Percentiles rank a stretch among this genome's conserved stretches.
phyloP scores from a whole-genome alignment of 1,284 basidiomycete species.

The Sporisorium scitamineum region DNA sequence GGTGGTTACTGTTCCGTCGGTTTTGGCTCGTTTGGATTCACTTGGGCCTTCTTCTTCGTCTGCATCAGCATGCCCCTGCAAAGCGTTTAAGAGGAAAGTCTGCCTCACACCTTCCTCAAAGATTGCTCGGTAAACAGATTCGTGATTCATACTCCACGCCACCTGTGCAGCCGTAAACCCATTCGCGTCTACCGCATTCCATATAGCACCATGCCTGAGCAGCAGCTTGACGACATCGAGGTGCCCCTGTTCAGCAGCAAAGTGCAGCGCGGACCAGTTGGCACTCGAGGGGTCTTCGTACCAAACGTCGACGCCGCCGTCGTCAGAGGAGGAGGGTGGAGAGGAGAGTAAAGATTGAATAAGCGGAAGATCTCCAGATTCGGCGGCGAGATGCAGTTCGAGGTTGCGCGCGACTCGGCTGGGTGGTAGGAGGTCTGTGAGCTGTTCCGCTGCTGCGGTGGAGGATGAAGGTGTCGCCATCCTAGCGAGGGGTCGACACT shows the following conservation, averaged over 20 bases:
- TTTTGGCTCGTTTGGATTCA: slow-evolving; percentile 12
- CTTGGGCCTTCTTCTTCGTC: slow-evolving; percentile 22
- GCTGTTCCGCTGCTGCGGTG: slow-evolving; percentile 17
- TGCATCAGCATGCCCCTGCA: slow-evolving; percentile 14
- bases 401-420: slow-evolving; percentile 53
- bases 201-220: slow-evolving; percentile 85
- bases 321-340: slow-evolving; percentile 1
- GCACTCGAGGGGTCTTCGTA: slow-evolving; percentile 76
- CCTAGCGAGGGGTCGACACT: neutral
- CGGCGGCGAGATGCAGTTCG: slow-evolving; percentile 54
- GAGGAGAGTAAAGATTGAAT: slow-evolving; percentile 46
- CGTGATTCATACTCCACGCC: slow-evolving; percentile 62
- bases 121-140: slow-evolving; percentile 48
- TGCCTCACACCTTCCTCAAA: slow-evolving; percentile 70
- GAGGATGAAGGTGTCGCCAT: slow-evolving; percentile 13
- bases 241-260: slow-evolving; percentile 83
- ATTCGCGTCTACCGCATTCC: slow-evolving; percentile 77
- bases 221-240: slow-evolving; percentile 76
- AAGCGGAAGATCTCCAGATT: slow-evolving; percentile 34
- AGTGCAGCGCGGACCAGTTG: slow-evolving; percentile 85
- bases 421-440: slow-evolving; percentile 30
- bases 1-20: slow-evolving; percentile 6
- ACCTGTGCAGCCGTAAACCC: slow-evolving; percentile 65
- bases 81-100: slow-evolving; percentile 51
- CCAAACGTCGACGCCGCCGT: slow-evolving; percentile 78